Percentiles rank a stretch among this genome's conserved stretches.
phyloP scores from a whole-genome alignment of 2,329 filamentous ascomycete species.

The Pseudonectria buxi region DNA sequence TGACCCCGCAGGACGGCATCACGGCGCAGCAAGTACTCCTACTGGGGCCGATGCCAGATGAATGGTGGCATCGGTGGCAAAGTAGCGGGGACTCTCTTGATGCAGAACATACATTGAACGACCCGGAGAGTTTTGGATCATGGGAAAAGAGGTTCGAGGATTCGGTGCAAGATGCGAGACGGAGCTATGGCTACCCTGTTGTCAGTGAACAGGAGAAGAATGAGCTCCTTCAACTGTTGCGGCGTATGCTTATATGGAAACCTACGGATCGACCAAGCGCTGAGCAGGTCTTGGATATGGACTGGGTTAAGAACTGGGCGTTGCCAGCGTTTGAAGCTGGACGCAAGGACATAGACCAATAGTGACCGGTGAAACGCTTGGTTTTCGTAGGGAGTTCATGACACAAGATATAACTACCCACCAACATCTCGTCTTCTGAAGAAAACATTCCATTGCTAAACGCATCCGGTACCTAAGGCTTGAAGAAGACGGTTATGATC shows the following conservation, averaged over 20 bases:
- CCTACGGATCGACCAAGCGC: constrained; percentile 5
- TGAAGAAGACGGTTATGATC: no score
- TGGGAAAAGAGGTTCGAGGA: constrained; percentile 4
- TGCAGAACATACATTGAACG: background rate
- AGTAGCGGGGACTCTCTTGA: constrained; percentile 1
- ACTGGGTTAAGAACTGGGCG: constrained; percentile 4
- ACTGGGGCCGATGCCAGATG: constrained; percentile 8
- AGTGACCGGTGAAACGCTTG: no score
- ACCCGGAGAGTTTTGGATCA: no score
- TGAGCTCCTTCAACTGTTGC: constrained; percentile 5
- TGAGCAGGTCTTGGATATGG: constrained; percentile 1
- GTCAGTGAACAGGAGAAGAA: constrained; percentile 1
- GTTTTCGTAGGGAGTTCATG: no score
- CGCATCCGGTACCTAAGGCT: no score
- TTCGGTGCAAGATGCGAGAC: constrained; percentile 3
- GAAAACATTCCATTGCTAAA: no score
- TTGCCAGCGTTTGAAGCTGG: constrained; percentile 1
- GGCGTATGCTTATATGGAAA: constrained; percentile 4
- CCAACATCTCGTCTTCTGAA: no score
- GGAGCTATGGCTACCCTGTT: background rate
- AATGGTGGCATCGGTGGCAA: constrained; percentile 13
- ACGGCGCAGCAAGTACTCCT: constrained; percentile 12
- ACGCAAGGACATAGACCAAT: no score
- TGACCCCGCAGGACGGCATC: constrained; percentile 5
- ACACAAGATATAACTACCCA: no score